Evolutionary conservation across 257 asterid species (phyloP).

Genomic region (Capsicum pubescens): DNA sequence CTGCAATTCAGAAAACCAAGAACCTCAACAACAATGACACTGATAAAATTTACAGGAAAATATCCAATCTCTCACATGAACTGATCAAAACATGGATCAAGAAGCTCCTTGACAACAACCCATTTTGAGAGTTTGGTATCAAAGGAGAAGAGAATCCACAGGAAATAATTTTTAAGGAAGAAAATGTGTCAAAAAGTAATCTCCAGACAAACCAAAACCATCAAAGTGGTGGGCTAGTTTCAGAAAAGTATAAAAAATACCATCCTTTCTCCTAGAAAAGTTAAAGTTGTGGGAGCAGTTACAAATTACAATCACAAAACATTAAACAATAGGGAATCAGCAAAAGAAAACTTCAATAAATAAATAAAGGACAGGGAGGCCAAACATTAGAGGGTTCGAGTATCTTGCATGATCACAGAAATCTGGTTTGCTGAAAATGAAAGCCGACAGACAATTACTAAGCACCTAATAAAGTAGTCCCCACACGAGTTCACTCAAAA

Average conservation of each 20-base stretch:
- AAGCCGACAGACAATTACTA: slow-evolving; percentile 51
- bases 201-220: slow-evolving; percentile 27
- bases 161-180: slow-evolving; percentile 8
- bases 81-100: slow-evolving; percentile 10
- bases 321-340: slow-evolving; percentile 41
- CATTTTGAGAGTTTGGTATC: slow-evolving; percentile 26
- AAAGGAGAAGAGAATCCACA: slow-evolving; percentile 27
- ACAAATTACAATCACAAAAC: slow-evolving; percentile 51
- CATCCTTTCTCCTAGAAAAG: slow-evolving; percentile 39
- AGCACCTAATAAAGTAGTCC: slow-evolving; percentile 45
- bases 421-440: slow-evolving; percentile 50
- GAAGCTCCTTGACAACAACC: not conserved
- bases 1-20: slow-evolving; percentile 43
- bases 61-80: not conserved
- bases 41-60: slow-evolving; percentile 14
- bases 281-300: slow-evolving; percentile 56
- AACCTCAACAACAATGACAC: slow-evolving; percentile 15
- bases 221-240: slow-evolving; percentile 47
- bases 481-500: slow-evolving; percentile 51
- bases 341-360: slow-evolving; percentile 39
- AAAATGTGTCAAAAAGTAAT: slow-evolving; percentile 26
- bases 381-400: slow-evolving; percentile 49
- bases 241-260: slow-evolving; percentile 41
- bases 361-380: slow-evolving; percentile 37
- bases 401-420: slow-evolving; percentile 69